Conservation (phyloP, 2,329 filamentous ascomycete genomes). For the Cladorrhinum sp. region DNA sequence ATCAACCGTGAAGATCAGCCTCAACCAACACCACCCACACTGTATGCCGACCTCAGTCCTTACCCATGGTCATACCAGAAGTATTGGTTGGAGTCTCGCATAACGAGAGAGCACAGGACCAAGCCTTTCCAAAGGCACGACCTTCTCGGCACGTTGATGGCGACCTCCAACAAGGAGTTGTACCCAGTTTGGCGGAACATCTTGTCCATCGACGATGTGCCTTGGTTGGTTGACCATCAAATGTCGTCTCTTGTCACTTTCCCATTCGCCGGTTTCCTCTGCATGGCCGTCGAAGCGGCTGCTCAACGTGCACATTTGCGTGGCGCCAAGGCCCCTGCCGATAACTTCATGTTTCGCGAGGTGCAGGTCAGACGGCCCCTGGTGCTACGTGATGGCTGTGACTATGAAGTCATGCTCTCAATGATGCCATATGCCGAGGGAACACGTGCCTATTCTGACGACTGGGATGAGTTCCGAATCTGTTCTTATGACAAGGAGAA, state of each 20-base stretch:
- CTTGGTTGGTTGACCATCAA: conserved; percentile 39
- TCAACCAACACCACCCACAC: neutral
- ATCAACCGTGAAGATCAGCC: neutral
- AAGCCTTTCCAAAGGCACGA: conserved; percentile 18
- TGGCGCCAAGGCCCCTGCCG: neutral
- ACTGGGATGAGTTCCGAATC: neutral
- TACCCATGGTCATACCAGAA: conserved; percentile 40
- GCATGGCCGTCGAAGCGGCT: conserved; percentile 43
- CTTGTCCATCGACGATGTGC: conserved; percentile 9
- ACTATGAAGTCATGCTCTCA: neutral
- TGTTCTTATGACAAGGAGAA: neutral
- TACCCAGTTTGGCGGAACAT: conserved; percentile 8
- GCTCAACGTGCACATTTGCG: conserved; percentile 14
- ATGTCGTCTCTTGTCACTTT: conserved; percentile 38
- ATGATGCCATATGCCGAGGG: neutral
- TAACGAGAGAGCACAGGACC: neutral
- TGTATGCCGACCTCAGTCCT: conserved; percentile 26
- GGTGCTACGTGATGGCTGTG: neutral
- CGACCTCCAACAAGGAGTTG: neutral
- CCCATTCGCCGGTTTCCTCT: conserved; percentile 42
- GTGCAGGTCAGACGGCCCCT: neutral
- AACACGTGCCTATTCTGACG: neutral
- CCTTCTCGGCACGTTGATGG: conserved; percentile 21
- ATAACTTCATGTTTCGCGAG: neutral
- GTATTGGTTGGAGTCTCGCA: conserved; percentile 30